Evolutionary conservation across 768 basidiomycete species (phyloP).

Genomic region (Tremella yokohamensis): DNA sequence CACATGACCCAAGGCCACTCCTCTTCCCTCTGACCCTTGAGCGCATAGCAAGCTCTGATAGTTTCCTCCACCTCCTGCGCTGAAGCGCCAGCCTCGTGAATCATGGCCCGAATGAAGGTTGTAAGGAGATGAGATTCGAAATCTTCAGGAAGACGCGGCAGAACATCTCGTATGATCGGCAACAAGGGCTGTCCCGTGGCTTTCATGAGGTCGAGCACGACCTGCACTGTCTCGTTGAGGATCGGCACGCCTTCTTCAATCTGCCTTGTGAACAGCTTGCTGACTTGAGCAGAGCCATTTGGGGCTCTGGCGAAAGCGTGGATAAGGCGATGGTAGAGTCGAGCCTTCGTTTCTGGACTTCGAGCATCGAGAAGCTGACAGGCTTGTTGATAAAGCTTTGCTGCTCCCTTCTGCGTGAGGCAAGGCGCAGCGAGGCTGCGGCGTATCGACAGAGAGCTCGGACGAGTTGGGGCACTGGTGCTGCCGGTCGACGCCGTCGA

Average conservation of each 20-base stretch:
- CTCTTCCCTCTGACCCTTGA: conserved; percentile 1
- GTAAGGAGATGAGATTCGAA: background rate
- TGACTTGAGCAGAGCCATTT: background rate
- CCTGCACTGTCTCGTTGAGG: background rate
- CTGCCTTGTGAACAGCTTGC: background rate
- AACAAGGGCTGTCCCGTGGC: background rate
- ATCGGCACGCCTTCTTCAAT: background rate
- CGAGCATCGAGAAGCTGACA: too few species aligned
- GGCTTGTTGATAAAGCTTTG: too few species aligned
- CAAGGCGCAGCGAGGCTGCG: too few species aligned
- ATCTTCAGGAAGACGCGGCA: background rate
- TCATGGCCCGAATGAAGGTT: background rate
- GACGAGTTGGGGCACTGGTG: too few species aligned
- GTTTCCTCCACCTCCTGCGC: conserved; percentile 21
- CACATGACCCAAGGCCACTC: conserved; percentile 30
- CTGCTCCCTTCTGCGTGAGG: too few species aligned
- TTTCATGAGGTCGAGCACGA: background rate
- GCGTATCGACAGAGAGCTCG: too few species aligned
- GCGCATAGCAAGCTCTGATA: conserved; percentile 22
- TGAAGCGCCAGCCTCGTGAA: background rate
- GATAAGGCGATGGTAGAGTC: conserved; percentile 1
- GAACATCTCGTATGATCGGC: background rate
- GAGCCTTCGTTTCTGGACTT: too few species aligned
- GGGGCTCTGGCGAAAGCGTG: conserved; percentile 3
- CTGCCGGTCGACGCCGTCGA: too few species aligned